phyloP scores from a whole-genome alignment of 164 flowering plant species.

The Vitis amurensis region DNA sequence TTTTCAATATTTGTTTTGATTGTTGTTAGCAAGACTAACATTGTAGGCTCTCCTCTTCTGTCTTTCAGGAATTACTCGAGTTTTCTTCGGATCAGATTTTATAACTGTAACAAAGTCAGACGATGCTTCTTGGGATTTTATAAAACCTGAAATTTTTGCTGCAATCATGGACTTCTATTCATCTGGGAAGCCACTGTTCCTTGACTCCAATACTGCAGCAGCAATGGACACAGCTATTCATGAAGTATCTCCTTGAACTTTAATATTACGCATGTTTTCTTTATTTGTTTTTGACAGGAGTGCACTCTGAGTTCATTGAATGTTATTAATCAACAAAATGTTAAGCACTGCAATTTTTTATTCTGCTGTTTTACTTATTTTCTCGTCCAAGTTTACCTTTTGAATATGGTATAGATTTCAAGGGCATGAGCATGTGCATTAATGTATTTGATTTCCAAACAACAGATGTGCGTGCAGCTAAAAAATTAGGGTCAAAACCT shows the following conservation, averaged over 20 bases:
- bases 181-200: slow-evolving; percentile 79
- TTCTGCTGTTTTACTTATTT: not conserved
- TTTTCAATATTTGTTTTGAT: not conserved
- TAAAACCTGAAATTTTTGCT: slow-evolving; percentile 94
- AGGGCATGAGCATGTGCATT: too few relatives aligned
- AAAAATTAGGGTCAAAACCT: too few relatives aligned
- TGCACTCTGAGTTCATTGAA: not conserved
- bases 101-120: slow-evolving; percentile 88
- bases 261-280: not conserved
- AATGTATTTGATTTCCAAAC: too few relatives aligned
- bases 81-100: slow-evolving; percentile 94
- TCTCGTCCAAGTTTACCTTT: not conserved
- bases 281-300: not conserved
- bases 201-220: slow-evolving; percentile 64
- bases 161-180: slow-evolving; percentile 95
- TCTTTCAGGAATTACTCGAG: slow-evolving; percentile 69
- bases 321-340: not conserved
- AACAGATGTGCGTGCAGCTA: too few relatives aligned
- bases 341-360: not conserved
- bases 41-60: not conserved
- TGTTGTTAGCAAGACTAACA: not conserved
- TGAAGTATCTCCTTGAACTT: slow-evolving; percentile 47
- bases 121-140: slow-evolving; percentile 78
- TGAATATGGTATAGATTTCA: too few relatives aligned
- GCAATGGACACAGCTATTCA: slow-evolving; percentile 87